A percentile compares a stretch with the other conserved stretches of the same genome.
phyloP scores from a whole-genome alignment of 1,139 yeast species.

The Yamadazyma blattariae region DNA sequence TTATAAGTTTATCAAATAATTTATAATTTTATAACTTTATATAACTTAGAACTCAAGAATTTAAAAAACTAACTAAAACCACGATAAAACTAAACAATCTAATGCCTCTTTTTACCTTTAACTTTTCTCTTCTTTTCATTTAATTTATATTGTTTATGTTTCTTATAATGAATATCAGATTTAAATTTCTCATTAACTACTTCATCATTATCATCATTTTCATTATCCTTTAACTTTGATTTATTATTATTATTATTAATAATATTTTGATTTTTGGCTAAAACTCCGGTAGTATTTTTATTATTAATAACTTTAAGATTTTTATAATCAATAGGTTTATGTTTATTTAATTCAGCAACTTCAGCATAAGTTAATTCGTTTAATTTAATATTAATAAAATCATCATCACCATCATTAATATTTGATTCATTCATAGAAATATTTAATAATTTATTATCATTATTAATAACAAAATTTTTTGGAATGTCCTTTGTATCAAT shows the following conservation, averaged over 20 bases:
- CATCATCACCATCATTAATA: slow-evolving; percentile 26
- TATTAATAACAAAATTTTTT: slow-evolving; percentile 27
- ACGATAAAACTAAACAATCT: neutral
- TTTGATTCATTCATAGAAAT: slow-evolving; percentile 26
- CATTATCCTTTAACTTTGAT: neutral
- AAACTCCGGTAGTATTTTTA: too few species aligned
- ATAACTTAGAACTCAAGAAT: too few species aligned
- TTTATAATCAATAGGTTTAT: slow-evolving; percentile 11
- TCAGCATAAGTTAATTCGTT: slow-evolving; percentile 44
- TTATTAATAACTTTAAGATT: neutral
- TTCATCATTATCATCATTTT: slow-evolving; percentile 10
- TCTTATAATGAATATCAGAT: slow-evolving; percentile 18
- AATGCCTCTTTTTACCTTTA: slow-evolving; percentile 1
- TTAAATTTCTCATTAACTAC: slow-evolving; percentile 16
- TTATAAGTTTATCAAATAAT: too few species aligned
- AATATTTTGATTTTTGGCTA: too few species aligned
- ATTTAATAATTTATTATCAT: slow-evolving; percentile 25
- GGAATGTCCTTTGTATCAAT: slow-evolving; percentile 18
- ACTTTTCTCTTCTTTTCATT: slow-evolving; percentile 11
- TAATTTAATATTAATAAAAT: slow-evolving; percentile 36
- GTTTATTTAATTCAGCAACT: slow-evolving; percentile 33
- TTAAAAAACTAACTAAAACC: too few species aligned
- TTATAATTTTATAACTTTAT: too few species aligned
- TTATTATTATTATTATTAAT: neutral
- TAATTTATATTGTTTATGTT: slow-evolving; percentile 17